phyloP scores from a whole-genome alignment of 2,329 filamentous ascomycete genomes.

The Aureobasidium pullulans region DNA sequence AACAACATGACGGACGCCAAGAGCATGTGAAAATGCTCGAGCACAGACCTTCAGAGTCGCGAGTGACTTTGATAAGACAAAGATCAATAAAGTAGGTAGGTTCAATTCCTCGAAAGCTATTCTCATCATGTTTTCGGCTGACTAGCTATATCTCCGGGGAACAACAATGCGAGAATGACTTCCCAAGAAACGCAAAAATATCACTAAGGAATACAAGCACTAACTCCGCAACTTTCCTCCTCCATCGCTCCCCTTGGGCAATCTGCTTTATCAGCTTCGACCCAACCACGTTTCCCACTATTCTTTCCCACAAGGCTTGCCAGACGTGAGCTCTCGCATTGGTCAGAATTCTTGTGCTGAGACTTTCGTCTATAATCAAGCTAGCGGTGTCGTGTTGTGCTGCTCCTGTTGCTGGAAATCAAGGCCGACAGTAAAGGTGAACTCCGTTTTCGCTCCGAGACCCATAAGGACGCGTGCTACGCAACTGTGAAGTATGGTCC shows the following conservation, averaged over 20 bases:
- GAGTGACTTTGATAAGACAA: neutral
- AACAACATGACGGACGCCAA: slow-evolving; percentile 12
- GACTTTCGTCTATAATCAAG: neutral
- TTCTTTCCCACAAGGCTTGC: neutral
- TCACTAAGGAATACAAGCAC: slow-evolving; percentile 2
- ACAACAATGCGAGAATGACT: neutral
- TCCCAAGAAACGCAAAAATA: neutral
- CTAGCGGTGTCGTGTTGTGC: neutral
- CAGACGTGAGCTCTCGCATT: neutral
- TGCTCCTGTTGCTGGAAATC: neutral
- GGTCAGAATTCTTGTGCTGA: neutral
- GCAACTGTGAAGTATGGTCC: neutral
- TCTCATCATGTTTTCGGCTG: neutral
- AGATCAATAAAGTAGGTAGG: neutral
- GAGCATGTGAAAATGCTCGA: slow-evolving; percentile 3
- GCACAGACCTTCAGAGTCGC: neutral
- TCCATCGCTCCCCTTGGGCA: neutral
- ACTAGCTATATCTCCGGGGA: neutral
- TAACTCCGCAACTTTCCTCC: neutral
- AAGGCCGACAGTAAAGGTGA: neutral
- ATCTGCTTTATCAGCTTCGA: neutral
- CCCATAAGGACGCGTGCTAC: neutral
- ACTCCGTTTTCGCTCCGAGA: neutral
- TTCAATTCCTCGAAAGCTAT: neutral
- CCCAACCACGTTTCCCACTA: neutral